Evolutionary conservation across 1,284 basidiomycete genomes (phyloP), one percentile per base, ranked within the genome.

Genomic region (Ganoderma lucidum): DNA sequence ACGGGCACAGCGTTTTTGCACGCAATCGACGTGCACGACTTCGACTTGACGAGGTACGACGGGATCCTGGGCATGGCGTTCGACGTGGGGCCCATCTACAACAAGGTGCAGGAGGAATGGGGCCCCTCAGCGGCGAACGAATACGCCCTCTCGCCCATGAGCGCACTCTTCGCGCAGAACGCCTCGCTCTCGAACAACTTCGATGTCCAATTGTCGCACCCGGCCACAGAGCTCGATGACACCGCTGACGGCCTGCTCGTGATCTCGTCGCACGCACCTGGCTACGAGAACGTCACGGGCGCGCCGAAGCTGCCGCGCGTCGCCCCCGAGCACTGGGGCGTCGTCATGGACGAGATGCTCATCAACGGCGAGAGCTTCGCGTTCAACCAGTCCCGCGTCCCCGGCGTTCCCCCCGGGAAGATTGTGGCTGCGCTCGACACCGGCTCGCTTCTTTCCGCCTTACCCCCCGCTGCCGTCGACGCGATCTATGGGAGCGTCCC

Each of bases 51-150:
- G 2, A 42, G 10, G 3, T 19, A 48, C 12, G 65, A 70, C 17
- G 71, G 71, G 1, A 66, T 73, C 39, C 39, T 73, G 35, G 71
- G 71, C 55, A 69, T 73, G 65, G 68, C 63, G 39, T 69, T 77
- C 71, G 69, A 65, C 58, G 62, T 37, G 4, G 61, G 65, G 3
- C 6, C 32, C 35, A 69, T 73, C 64, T 56, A 67, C 23, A 9
- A 8, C 44, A 39, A 63, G 1, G 85, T 94, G 64, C 92, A 90
- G 90, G 77, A 85, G 73, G 78, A 79, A 0, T 79, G 87, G n/a
- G 72, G 74, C 14, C 14, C 45, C 2, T 80, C 79, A 35, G 65
- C 59, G 64, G 70, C 68, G 3, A 53, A 62, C 8, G 6, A 69
- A 63, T 68, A 73, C 65, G 55, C 68, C 0, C 68, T 68, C 6